A percentile compares a stretch with the other conserved stretches of the same genome.
phyloP scores from a whole-genome alignment of 1,284 basidiomycete species.

The Fereydounia khargensis region DNA sequence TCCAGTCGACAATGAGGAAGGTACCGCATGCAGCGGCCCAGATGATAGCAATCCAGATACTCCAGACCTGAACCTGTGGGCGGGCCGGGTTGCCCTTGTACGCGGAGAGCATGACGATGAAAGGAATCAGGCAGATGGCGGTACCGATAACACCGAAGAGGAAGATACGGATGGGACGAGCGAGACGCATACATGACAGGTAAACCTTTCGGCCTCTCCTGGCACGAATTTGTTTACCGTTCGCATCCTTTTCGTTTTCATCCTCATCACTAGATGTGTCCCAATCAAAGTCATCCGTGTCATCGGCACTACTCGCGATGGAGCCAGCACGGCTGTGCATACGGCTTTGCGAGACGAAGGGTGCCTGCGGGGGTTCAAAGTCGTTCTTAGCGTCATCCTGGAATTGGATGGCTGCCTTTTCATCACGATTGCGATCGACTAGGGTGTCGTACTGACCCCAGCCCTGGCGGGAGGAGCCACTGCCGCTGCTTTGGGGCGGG shows the following conservation, averaged over 20 bases:
- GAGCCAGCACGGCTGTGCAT: constrained; percentile 20
- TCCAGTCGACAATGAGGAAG: constrained; percentile 44
- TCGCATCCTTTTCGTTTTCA: constrained; percentile 19
- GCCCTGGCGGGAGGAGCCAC: constrained; percentile 7
- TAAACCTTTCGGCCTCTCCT: constrained; percentile 43
- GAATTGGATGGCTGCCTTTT: constrained; percentile 16
- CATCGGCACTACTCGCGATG: constrained; percentile 38
- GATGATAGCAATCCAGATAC: constrained; percentile 53
- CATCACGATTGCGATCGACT: constrained; percentile 17
- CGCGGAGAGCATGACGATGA: constrained; percentile 45
- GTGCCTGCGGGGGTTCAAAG: constrained; percentile 24
- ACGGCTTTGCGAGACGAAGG: constrained; percentile 18
- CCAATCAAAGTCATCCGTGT: constrained; percentile 54
- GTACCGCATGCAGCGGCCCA: constrained; percentile 47
- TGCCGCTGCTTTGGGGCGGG: constrained; percentile 9
- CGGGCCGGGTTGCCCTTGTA: constrained; percentile 24
- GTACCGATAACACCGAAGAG: constrained; percentile 44
- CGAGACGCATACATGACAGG: constrained; percentile 39
- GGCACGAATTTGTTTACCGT: constrained; percentile 25
- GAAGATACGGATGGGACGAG: constrained; percentile 48
- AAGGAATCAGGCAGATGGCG: constrained; percentile 40
- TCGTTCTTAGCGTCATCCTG: constrained; percentile 1
- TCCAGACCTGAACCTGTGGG: constrained; percentile 42
- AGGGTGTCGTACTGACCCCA: constrained; percentile 26
- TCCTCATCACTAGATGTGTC: constrained; percentile 36